These are phyloP conservation scores for Phytophthora cactorum DNA, from an alignment of 352 stramenopile species.

Conservation along the genomic window DNA sequence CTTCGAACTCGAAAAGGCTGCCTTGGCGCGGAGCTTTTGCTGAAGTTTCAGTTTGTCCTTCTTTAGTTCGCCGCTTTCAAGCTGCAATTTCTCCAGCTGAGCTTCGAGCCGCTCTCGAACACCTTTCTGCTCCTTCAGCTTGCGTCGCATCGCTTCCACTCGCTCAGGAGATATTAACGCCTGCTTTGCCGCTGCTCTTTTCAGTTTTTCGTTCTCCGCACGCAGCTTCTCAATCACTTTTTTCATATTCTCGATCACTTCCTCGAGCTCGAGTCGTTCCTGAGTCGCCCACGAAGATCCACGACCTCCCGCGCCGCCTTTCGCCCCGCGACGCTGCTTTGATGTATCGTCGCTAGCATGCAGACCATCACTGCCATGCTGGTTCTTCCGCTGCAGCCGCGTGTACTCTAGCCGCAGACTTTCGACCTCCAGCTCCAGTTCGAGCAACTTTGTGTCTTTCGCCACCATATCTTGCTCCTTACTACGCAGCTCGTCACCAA, in stretches of 20 bases:
- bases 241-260: slow-evolving; percentile 86
- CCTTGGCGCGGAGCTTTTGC: slow-evolving; percentile 63
- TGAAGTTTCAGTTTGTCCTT: slow-evolving; percentile 73
- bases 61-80: slow-evolving; percentile 48
- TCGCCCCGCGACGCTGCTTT: slow-evolving; percentile 12
- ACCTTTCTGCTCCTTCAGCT: slow-evolving; percentile 59
- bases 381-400: slow-evolving; percentile 55
- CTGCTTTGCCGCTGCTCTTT: slow-evolving; percentile 38
- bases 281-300: slow-evolving; percentile 25
- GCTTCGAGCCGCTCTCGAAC: slow-evolving; percentile 41
- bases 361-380: slow-evolving; percentile 1
- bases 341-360: slow-evolving; percentile 10
- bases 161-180: slow-evolving; percentile 42
- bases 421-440: slow-evolving; percentile 75
- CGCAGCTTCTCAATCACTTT: slow-evolving; percentile 82
- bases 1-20: slow-evolving; percentile 28
- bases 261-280: slow-evolving; percentile 69
- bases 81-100: slow-evolving; percentile 49
- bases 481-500: slow-evolving; percentile 52
- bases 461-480: slow-evolving; percentile 59
- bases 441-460: slow-evolving; percentile 71
- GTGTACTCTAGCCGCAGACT: slow-evolving; percentile 68
- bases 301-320: slow-evolving; percentile 12
- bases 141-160: slow-evolving; percentile 47
- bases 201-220: slow-evolving; percentile 71